These are phyloP conservation scores for Anthoceros angustus DNA, from an alignment of 225 moss, liverwort and hornwort genomes.

Conservation along the genomic window DNA sequence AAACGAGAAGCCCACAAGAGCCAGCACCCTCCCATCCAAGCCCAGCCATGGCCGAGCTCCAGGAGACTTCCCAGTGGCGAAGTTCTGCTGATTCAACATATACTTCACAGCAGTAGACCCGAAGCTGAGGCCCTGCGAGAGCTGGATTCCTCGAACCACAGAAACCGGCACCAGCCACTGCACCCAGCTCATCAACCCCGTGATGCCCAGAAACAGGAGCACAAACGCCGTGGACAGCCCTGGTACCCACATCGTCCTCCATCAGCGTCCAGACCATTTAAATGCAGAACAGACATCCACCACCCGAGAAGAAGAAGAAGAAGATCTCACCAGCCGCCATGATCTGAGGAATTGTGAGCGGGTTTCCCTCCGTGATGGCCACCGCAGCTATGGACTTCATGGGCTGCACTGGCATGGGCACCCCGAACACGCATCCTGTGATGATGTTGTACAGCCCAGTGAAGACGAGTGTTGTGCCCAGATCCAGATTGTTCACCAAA, in stretches of 20 bases:
- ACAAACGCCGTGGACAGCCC: slow-evolving; percentile 18
- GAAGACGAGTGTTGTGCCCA: slow-evolving; percentile 29
- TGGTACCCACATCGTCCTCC: not conserved
- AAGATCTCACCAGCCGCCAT: slow-evolving; percentile 20
- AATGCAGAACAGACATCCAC: not conserved
- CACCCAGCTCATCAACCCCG: slow-evolving; percentile 26
- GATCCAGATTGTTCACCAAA: slow-evolving; percentile 22
- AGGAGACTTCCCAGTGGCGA: slow-evolving; percentile 28
- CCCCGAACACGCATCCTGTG: slow-evolving; percentile 27
- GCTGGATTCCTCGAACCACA: slow-evolving; percentile 31
- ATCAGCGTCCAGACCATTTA: too few species aligned
- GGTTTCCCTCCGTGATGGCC: slow-evolving; percentile 27
- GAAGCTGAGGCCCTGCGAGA: slow-evolving; percentile 30
- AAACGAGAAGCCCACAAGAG: slow-evolving; percentile 42
- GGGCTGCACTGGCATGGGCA: slow-evolving; percentile 40
- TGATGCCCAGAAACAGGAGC: slow-evolving; percentile 23
- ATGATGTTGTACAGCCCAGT: slow-evolving; percentile 32
- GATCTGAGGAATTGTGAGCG: slow-evolving; percentile 28
- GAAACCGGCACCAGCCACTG: slow-evolving; percentile 23
- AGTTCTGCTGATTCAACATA: slow-evolving; percentile 26
- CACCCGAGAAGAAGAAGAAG: not conserved
- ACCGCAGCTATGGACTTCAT: slow-evolving; percentile 43
- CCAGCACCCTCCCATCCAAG: slow-evolving; percentile 45
- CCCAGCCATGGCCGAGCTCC: slow-evolving; percentile 47
- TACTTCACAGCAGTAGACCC: slow-evolving; percentile 25